Conservation (phyloP, 805 yeast species). For the Saccharomycopsis microspora region DNA sequence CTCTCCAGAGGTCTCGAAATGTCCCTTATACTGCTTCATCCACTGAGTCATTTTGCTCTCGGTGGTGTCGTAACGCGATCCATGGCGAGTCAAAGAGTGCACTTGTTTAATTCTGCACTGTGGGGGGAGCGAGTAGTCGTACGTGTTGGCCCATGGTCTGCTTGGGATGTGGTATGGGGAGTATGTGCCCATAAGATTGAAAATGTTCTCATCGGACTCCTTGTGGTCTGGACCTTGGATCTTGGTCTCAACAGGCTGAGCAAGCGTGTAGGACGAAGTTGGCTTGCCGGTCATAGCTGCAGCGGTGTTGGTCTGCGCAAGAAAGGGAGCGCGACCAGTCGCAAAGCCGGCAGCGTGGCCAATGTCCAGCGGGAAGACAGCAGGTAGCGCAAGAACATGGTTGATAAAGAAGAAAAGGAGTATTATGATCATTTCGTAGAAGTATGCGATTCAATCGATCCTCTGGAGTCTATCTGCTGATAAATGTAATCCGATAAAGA, state of each 20-base stretch:
- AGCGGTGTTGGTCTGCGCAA: slow-evolving; percentile 13
- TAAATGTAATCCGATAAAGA: no score
- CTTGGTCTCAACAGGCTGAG: slow-evolving; percentile 18
- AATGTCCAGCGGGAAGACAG: neutral
- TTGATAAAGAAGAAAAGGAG: no score
- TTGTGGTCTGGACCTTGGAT: slow-evolving; percentile 14
- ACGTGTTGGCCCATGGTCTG: slow-evolving; percentile 16
- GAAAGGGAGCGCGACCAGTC: slow-evolving; percentile 5
- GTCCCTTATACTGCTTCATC: slow-evolving; percentile 20
- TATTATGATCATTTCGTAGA: no score
- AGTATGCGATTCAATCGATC: no score
- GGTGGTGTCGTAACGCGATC: slow-evolving; percentile 64
- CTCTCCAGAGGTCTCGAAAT: slow-evolving; percentile 31
- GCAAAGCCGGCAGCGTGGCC: neutral
- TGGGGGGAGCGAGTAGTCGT: slow-evolving; percentile 19
- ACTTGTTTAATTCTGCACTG: slow-evolving; percentile 53
- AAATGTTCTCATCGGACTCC: slow-evolving; percentile 13
- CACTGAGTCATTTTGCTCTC: slow-evolving; percentile 23
- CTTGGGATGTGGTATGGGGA: slow-evolving; percentile 17
- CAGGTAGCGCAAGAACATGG: no score
- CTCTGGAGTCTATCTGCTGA: no score
- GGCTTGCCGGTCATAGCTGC: slow-evolving; percentile 12
- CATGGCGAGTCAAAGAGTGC: slow-evolving; percentile 65
- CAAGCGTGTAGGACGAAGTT: slow-evolving; percentile 12
- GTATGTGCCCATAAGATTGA: slow-evolving; percentile 14